Base-by-base conservation (phyloP, 495 filamentous ascomycete genomes). In the Hypoxylon perforatum region DNA sequence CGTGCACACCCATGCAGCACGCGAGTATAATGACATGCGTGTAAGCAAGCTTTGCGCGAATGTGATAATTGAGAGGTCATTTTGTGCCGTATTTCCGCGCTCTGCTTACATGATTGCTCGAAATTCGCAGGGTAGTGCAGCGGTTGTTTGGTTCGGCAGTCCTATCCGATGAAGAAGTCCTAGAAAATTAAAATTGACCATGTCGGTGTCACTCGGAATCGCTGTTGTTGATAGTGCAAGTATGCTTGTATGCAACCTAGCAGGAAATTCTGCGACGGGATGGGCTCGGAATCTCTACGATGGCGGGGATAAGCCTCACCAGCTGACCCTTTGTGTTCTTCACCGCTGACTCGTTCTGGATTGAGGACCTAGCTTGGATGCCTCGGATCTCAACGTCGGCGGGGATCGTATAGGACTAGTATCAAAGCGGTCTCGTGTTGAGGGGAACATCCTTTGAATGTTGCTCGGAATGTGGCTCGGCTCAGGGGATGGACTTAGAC, bases 161-260 rank as follows among this genome's bases (percentile, higher is more conserved):
- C 19, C 49, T 44, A 38, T 42, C 42, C 62, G 46, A 22, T 21
- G 48, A 19, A 19, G 39, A 46, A 23, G 15, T 10, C 41, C 7
- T 11, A 8, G 15, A 17, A 17, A 15, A 21, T 5, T 45, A 7
- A 28, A 28, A 30, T 8, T 14, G 18, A 12, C 14, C 17, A 15
- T 19, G 8, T 66, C 63, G 65, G 60, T 18, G 12, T 59, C 41
- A 15, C 41, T 68, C 65, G 65, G 65, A 45, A 56, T 49, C 21
- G 35, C n/a, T 30, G 18, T n/a, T n/a, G 33, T 35, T 14, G 25
- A 45, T 22, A 14, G 6, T 53, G 4, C 22, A 50, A n/a, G 18
- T 14, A 19, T 19, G 38, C 22, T n/a, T n/a, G n/a, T n/a, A n/a
- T n/a, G n/a, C 25, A 15, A 33, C n/a, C 21, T 53, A n/a, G 11